Base-by-base conservation (phyloP, 1,139 yeast genomes). In the Hemisphaericaspora xylofermentans region DNA sequence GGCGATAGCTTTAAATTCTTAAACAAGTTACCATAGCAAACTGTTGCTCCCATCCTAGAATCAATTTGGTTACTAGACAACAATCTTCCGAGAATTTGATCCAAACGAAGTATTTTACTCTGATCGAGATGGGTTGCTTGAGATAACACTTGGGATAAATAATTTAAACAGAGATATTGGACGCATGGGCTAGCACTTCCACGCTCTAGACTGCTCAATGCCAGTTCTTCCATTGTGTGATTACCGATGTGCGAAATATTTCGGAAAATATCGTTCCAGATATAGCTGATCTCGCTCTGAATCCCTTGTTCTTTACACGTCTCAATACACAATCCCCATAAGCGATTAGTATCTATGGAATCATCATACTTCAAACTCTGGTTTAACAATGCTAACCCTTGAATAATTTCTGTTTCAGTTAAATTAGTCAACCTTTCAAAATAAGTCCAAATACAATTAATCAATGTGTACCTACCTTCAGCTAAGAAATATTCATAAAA, bases 1-100 rank as follows among this genome's bases (percentile, higher is more conserved):
- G 26, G 9, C 6, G 41, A 17, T 10, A 44, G 14, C 4, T 53
- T 46, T 1, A 56, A 50, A 3, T 63, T 58, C 35, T 52, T 58
- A 35, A 66, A 43, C 35, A 70, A 43, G 36, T 56, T 60, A 4
- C 77, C 72, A 45, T 72, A 76, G n/a, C 64, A 61, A 36, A 71
- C 61, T 10, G 72, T 63, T 1, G 71, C 70, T 17, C 56, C 48
- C 43, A 77, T 59, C 46, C 80, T 57, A 6, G 74, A 54, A 31
- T 68, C 73, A 8, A 72, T 72, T 17, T 63, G 65, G 1, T 54
- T 56, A 43, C 63, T 59, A 12, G 55, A 49, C 38, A 74, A 50
- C 38, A 56, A 61, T 10, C 46, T 50, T 33, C 55, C 52, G 12
- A 72, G 53, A 1, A 54, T 52, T 0, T 49, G 48, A 49, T 71